Evolutionary conservation across 164 flowering plant genomes (phyloP).

Genomic region (Stephania japonica): DNA sequence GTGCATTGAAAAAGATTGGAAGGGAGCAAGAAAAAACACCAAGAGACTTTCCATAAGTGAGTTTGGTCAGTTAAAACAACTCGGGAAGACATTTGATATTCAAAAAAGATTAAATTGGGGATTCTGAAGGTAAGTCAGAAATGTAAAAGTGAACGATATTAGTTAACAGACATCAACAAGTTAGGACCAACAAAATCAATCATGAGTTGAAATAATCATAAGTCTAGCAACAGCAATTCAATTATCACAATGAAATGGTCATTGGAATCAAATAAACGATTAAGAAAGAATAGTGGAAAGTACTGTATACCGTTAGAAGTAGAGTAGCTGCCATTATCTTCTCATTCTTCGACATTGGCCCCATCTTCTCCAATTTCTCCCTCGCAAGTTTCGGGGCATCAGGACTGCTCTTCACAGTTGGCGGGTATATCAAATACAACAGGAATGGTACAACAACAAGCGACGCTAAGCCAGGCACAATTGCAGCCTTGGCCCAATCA

Average conservation of each 20-base stretch:
- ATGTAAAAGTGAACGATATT: no score
- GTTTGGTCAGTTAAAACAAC: no score
- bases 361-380: constrained; percentile 89
- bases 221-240: not conserved
- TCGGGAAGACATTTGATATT: not conserved
- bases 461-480: constrained; percentile 84
- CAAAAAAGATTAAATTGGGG: not conserved
- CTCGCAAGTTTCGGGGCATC: constrained; percentile 86
- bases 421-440: constrained; percentile 78
- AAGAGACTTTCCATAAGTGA: no score
- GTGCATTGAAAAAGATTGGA: no score
- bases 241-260: not conserved
- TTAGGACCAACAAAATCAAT: not conserved
- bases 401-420: constrained; percentile 73
- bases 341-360: constrained; percentile 81
- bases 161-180: no score
- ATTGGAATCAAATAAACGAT: not conserved
- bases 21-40: no score
- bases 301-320: constrained; percentile 61
- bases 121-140: no score
- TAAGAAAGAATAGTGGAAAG: not conserved
- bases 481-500: constrained; percentile 88
- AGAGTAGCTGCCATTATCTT: constrained; percentile 75
- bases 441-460: constrained; percentile 71
- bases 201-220: not conserved